These are phyloP conservation scores for Salpingoeca rosetta DNA, from an alignment of 78 protist genomes.

Conservation along the genomic window DNA sequence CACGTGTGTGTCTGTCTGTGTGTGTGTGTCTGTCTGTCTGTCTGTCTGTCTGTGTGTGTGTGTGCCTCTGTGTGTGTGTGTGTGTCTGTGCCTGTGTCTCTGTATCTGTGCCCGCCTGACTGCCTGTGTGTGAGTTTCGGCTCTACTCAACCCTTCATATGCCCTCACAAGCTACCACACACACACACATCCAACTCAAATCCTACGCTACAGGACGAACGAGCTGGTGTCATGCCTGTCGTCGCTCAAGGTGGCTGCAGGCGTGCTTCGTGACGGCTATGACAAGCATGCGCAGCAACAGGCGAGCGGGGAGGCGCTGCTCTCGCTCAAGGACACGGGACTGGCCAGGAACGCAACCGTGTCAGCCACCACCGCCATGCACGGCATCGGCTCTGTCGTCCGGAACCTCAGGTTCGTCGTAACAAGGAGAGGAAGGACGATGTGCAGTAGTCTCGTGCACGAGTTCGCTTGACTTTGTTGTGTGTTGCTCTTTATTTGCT, in stretches of 20 bases:
- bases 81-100: neutral
- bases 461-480: too few species aligned
- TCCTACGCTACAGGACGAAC: neutral
- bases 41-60: neutral
- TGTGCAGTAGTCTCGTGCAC: neutral
- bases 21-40: neutral
- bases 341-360: too few species aligned
- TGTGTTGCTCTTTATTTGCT: too few species aligned
- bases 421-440: neutral
- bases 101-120: neutral
- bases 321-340: too few species aligned
- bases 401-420: neutral
- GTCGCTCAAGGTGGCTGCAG: neutral
- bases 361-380: neutral
- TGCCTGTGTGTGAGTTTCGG: neutral
- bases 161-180: neutral
- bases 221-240: neutral
- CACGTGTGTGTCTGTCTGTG: neutral
- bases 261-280: neutral
- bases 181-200: neutral
- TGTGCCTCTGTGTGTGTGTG: neutral
- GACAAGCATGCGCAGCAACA: neutral
- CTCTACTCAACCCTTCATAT: neutral
- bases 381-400: neutral
- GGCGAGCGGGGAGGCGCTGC: too few species aligned